Conservation (phyloP, 23 red algal genomes). For the Pyropia yezoensis region DNA sequence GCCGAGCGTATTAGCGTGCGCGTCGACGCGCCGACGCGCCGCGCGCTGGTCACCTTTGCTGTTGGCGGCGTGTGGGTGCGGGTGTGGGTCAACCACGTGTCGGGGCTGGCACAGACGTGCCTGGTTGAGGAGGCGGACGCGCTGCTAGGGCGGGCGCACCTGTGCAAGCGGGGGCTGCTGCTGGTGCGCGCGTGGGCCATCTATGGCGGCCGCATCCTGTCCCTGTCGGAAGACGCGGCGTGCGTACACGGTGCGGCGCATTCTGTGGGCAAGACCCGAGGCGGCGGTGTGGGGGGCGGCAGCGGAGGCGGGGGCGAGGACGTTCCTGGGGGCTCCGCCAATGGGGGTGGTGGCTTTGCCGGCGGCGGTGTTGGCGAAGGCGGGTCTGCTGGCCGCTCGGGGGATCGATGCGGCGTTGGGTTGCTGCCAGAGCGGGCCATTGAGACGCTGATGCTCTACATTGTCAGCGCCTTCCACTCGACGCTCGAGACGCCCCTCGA, state of each 20-base stretch:
- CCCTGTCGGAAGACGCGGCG: not conserved
- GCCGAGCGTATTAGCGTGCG: not conserved
- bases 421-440: not conserved
- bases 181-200: slow-evolving; percentile 23
- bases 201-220: slow-evolving; percentile 10
- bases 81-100: slow-evolving; percentile 20
- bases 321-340: not conserved
- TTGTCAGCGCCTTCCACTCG: slow-evolving; percentile 11
- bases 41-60: not conserved
- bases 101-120: slow-evolving; percentile 3
- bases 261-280: not conserved
- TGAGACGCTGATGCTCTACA: slow-evolving; percentile 5
- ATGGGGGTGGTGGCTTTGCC: not conserved
- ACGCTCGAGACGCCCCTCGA: slow-evolving; percentile 15
- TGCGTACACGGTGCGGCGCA: not conserved
- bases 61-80: slow-evolving; percentile 6
- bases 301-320: not conserved
- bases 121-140: slow-evolving; percentile 23
- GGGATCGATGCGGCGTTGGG: not conserved
- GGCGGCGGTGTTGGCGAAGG: not conserved
- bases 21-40: not conserved
- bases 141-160: slow-evolving; percentile 17
- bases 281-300: not conserved
- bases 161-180: slow-evolving; percentile 18
- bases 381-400: not conserved